These are phyloP conservation scores for Fallopia convolvulus DNA, from an alignment of 148 eudicot genomes.

Conservation along the genomic window DNA sequence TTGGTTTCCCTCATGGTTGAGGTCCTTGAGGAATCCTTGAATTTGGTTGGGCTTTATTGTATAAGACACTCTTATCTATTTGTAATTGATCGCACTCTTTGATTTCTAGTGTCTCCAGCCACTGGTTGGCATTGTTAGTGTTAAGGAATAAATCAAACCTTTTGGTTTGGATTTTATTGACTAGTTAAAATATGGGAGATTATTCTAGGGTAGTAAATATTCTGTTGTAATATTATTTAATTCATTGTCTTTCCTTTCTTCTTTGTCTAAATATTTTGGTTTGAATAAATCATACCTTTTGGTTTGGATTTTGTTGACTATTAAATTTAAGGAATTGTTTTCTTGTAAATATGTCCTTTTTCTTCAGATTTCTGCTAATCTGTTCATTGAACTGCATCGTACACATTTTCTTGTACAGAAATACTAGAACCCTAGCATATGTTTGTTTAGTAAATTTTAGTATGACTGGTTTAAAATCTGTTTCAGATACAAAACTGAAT, in stretches of 20 bases:
- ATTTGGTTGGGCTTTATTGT: background rate
- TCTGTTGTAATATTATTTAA: too few relatives aligned
- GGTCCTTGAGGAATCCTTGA: background rate
- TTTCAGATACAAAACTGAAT: background rate
- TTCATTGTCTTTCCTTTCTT: too few relatives aligned
- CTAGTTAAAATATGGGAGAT: too few relatives aligned
- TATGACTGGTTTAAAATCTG: background rate
- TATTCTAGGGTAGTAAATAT: too few relatives aligned
- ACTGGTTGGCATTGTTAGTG: background rate
- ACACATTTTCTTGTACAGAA: background rate
- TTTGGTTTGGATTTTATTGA: background rate
- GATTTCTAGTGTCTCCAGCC: background rate
- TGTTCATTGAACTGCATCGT: background rate
- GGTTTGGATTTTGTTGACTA: background rate
- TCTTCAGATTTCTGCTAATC: background rate
- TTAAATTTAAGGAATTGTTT: too few relatives aligned
- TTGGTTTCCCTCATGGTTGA: background rate
- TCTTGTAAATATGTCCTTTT: too few relatives aligned
- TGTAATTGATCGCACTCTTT: background rate
- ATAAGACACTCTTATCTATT: background rate
- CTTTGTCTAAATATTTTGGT: background rate
- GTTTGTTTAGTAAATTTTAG: background rate
- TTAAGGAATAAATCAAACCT: background rate
- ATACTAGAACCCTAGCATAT: background rate
- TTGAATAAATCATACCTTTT: background rate